Conservation (phyloP, 352 stramenopile genomes). For the Elongisporangium prolatum region DNA sequence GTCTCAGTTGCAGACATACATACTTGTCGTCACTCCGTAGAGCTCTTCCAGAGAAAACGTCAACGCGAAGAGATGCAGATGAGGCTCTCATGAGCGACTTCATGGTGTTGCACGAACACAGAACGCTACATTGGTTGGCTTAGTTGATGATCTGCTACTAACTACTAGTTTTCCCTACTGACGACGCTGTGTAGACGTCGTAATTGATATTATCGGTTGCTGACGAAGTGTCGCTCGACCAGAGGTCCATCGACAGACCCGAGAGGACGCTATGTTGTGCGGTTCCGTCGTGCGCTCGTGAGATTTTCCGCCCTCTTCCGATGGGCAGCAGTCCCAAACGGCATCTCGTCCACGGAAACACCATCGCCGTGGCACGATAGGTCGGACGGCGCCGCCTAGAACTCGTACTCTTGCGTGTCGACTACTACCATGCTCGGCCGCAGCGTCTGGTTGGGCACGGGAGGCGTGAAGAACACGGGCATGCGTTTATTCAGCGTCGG, state of each 20-base stretch:
- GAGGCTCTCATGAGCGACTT: not conserved
- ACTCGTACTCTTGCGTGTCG: conserved; percentile 54
- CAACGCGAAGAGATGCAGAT: not conserved
- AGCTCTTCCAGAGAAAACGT: not conserved
- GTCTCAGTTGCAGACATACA: conserved; percentile 67
- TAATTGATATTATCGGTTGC: conserved; percentile 1
- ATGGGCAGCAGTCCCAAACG: not conserved
- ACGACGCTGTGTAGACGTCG: not conserved
- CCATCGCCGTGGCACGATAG: not conserved
- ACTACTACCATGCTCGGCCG: conserved; percentile 38
- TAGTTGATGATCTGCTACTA: conserved; percentile 1
- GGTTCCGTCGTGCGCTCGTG: not conserved
- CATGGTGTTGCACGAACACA: not conserved
- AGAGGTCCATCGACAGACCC: not conserved
- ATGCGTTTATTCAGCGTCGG: conserved; percentile 51
- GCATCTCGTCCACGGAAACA: not conserved
- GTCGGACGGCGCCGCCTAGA: conserved; percentile 18
- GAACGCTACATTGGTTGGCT: not conserved
- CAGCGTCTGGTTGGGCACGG: conserved; percentile 27
- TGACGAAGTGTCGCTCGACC: not conserved
- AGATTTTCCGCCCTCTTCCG: not conserved
- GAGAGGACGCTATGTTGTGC: not conserved
- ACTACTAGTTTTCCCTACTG: conserved; percentile 1
- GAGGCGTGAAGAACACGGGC: conserved; percentile 64
- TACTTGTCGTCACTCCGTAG: conserved; percentile 15